These are phyloP conservation scores for Solioccasus polychromus DNA, from an alignment of 768 basidiomycete genomes.

Conservation along the genomic window DNA sequence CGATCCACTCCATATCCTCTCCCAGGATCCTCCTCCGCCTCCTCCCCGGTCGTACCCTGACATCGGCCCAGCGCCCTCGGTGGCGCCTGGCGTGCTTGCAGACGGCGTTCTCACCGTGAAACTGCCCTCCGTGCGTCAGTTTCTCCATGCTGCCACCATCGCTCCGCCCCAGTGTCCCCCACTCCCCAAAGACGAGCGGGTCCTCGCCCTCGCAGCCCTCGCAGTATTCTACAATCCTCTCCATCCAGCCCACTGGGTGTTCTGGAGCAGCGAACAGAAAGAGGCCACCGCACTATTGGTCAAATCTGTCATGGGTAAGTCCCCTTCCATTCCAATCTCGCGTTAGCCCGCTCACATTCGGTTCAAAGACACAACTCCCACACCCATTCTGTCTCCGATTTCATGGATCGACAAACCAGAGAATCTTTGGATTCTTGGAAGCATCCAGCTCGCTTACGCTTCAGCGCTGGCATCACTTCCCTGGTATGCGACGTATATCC, in stretches of 20 bases:
- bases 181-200: slow-evolving; percentile 38
- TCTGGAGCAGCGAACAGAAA: slow-evolving; percentile 56
- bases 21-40: slow-evolving; percentile 17
- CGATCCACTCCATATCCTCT: slow-evolving; percentile 32
- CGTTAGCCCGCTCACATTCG: slow-evolving; percentile 7
- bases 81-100: slow-evolving; percentile 36
- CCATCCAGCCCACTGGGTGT: slow-evolving; percentile 59
- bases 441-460: slow-evolving; percentile 29
- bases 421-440: slow-evolving; percentile 34
- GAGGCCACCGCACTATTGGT: slow-evolving; percentile 49
- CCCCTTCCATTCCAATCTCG: slow-evolving; percentile 5
- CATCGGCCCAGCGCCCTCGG: slow-evolving; percentile 20
- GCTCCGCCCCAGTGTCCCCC: slow-evolving; percentile 39
- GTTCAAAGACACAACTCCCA: slow-evolving; percentile 25
- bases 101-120: slow-evolving; percentile 44
- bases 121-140: slow-evolving; percentile 46
- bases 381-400: slow-evolving; percentile 35
- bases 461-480: slow-evolving; percentile 21
- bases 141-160: slow-evolving; percentile 42
- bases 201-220: slow-evolving; percentile 60
- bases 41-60: slow-evolving; percentile 21
- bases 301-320: slow-evolving; percentile 53
- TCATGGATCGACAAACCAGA: slow-evolving; percentile 33
- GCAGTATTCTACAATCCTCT: slow-evolving; percentile 53
- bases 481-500: slow-evolving; percentile 32